phyloP scores from a whole-genome alignment of 2,329 filamentous ascomycete species.

The Zarea fungicola region DNA sequence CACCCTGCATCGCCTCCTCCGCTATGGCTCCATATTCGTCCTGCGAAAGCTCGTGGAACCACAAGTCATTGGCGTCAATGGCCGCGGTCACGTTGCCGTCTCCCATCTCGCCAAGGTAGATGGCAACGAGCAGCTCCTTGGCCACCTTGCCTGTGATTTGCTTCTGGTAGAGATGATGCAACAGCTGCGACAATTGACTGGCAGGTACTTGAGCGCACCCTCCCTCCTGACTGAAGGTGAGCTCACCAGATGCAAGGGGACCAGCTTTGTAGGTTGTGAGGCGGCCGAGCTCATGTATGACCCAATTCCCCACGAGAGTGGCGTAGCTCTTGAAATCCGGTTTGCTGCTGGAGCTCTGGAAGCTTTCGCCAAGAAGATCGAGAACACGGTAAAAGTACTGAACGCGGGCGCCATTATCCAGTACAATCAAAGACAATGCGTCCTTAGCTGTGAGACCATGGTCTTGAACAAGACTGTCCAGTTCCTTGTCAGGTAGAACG shows the following conservation, averaged over 20 bases:
- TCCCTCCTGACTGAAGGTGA: conserved; percentile 47
- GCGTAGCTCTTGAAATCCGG: conserved; percentile 33
- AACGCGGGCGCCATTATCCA: conserved; percentile 73
- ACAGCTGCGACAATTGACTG: conserved; percentile 44
- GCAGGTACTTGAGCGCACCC: conserved; percentile 43
- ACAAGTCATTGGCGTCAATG: conserved; percentile 43
- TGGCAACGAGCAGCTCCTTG: conserved; percentile 51
- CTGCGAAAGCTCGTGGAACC: conserved; percentile 48
- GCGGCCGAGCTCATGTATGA: conserved; percentile 70
- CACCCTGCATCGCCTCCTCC: conserved; percentile 36
- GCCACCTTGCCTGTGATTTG: conserved; percentile 53
- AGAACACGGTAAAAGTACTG: conserved; percentile 76
- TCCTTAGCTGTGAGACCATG: conserved; percentile 76
- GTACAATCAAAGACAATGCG: conserved; percentile 68
- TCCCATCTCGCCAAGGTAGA: conserved; percentile 44
- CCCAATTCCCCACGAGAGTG: conserved; percentile 57
- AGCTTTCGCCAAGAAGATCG: conserved; percentile 34
- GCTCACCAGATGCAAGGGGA: conserved; percentile 26
- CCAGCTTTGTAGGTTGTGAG: conserved; percentile 49
- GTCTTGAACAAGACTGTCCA: conserved; percentile 54
- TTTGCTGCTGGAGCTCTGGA: conserved; percentile 15
- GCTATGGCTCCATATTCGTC: conserved; percentile 47
- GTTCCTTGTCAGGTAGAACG: conserved; percentile 63
- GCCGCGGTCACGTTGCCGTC: conserved; percentile 35
- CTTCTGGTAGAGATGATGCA: conserved; percentile 41